phyloP scores from a whole-genome alignment of 768 basidiomycete species.

The Candolleomyces eurysporus region DNA sequence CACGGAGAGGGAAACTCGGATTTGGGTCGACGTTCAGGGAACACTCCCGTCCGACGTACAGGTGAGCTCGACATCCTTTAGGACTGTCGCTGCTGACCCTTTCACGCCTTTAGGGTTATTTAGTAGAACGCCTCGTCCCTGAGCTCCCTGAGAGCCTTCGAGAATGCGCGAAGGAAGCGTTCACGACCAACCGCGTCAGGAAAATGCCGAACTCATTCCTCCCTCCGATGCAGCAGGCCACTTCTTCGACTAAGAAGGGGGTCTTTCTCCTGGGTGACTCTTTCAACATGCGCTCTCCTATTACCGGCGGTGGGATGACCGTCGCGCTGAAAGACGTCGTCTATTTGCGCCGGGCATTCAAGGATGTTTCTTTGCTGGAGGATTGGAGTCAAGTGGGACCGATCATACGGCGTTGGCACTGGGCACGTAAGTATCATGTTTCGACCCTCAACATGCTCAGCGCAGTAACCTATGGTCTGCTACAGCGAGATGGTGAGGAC shows the following conservation, averaged over 20 bases:
- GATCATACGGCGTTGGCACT: slow-evolving; percentile 74
- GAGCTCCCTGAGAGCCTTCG: slow-evolving; percentile 77
- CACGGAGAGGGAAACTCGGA: slow-evolving; percentile 82
- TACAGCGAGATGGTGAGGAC: slow-evolving; percentile 82
- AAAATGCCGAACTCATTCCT: slow-evolving; percentile 98
- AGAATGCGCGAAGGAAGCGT: slow-evolving; percentile 56
- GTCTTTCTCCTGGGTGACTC: slow-evolving; percentile 89
- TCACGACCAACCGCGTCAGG: slow-evolving; percentile 76
- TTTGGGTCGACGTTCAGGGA: slow-evolving; percentile 86
- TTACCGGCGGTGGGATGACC: slow-evolving; percentile 98
- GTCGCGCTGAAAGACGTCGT: slow-evolving; percentile 90
- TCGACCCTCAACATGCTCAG: slow-evolving; percentile 92
- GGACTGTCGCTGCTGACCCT: not conserved
- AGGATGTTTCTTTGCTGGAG: slow-evolving; percentile 35
- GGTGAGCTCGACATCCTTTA: slow-evolving; percentile 35
- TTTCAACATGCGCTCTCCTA: slow-evolving; percentile 98
- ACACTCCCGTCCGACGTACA: slow-evolving; percentile 83
- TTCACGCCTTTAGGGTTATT: slow-evolving; percentile 50
- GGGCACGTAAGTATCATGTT: slow-evolving; percentile 78
- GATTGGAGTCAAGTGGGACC: slow-evolving; percentile 53
- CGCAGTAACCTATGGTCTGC: slow-evolving; percentile 90
- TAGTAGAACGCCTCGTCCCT: slow-evolving; percentile 71
- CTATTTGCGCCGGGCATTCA: slow-evolving; percentile 61
- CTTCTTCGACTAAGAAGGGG: slow-evolving; percentile 53
- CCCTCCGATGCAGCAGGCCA: slow-evolving; percentile 69